These are phyloP conservation scores for Vicia faba DNA, from an alignment of 306 rosid genomes.

Conservation along the genomic window DNA sequence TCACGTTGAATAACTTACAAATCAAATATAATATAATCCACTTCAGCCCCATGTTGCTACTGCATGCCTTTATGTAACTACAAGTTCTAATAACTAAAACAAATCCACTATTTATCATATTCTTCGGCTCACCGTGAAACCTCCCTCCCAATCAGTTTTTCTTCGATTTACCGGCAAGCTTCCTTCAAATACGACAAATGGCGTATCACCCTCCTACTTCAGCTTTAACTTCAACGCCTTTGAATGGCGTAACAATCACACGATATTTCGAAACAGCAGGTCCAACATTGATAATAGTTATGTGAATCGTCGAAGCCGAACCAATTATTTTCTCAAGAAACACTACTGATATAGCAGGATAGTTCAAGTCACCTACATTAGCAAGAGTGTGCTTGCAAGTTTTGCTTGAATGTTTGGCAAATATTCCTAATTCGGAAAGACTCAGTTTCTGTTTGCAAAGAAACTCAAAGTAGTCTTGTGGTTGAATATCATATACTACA, in stretches of 20 bases:
- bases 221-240: conserved; percentile 69
- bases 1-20: no score
- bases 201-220: no score
- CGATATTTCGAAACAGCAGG: conserved; percentile 68
- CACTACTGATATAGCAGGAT: conserved; percentile 81
- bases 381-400: conserved; percentile 55
- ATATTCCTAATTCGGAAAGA: conserved; percentile 56
- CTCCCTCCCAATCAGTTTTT: no score
- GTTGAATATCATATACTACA: conserved; percentile 71
- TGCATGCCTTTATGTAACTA: no score
- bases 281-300: conserved; percentile 86
- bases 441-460: conserved; percentile 74
- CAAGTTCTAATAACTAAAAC: no score
- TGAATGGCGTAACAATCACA: conserved; percentile 63
- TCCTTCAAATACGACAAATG: no score
- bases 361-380: conserved; percentile 71
- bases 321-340: conserved; percentile 57
- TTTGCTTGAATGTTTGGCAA: conserved; percentile 65
- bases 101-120: no score
- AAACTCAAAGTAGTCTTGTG: conserved; percentile 86
- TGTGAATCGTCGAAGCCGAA: conserved; percentile 50
- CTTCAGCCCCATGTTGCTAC: no score
- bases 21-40: no score
- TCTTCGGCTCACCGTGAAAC: no score
- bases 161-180: no score